phyloP scores from a whole-genome alignment of 1,284 basidiomycete genomes.

The Mrakiaceae sp. region DNA sequence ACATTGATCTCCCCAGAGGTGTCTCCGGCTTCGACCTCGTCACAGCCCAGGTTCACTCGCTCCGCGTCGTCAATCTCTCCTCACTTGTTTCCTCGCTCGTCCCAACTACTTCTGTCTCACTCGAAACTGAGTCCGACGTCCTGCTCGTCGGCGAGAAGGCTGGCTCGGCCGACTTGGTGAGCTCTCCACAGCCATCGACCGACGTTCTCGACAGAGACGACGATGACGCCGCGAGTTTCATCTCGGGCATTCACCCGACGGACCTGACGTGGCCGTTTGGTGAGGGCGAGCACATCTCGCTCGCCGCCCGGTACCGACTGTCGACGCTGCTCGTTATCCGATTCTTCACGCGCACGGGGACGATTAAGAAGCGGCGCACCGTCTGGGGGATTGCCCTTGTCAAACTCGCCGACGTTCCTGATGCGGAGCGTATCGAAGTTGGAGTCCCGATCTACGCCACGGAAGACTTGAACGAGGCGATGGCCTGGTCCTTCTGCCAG shows the following conservation, averaged over 20 bases:
- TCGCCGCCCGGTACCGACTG: conserved; percentile 34
- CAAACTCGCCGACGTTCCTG: neutral
- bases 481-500: conserved; percentile 2
- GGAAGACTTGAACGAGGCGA: conserved; percentile 4
- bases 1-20: conserved; percentile 28
- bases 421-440: neutral
- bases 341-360: conserved; percentile 23
- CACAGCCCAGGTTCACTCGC: conserved; percentile 27
- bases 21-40: conserved; percentile 32
- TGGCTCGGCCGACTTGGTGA: neutral
- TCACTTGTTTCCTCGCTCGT: conserved; percentile 14
- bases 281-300: neutral
- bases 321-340: conserved; percentile 31
- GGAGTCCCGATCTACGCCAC: conserved; percentile 8
- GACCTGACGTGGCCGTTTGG: neutral
- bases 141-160: neutral
- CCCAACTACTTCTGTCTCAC: conserved; percentile 21
- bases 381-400: conserved; percentile 14
- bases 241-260: neutral
- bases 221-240: neutral
- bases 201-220: neutral
- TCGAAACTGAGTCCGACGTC: conserved; percentile 29
- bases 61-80: conserved; percentile 22
- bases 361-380: conserved; percentile 27
- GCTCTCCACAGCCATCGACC: neutral